Evolutionary conservation across 164 flowering plant genomes (phyloP), one percentile per base, ranked within the genome.

Genomic region (Akebia trifoliata): DNA sequence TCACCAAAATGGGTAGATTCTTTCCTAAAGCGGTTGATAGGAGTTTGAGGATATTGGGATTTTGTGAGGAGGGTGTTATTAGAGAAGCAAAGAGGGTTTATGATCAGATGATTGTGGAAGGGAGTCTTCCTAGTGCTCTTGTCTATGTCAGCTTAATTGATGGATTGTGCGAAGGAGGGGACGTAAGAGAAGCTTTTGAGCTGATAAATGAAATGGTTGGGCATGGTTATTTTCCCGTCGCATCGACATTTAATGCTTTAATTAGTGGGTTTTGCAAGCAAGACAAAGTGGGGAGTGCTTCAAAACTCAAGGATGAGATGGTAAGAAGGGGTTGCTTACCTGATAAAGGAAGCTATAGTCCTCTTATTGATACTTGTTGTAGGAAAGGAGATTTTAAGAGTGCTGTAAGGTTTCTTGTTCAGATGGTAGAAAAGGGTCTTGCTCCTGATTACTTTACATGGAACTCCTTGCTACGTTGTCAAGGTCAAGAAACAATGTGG

Each of bases 151-250:
- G 57, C 59, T 68, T 91, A 47, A 76, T 91, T 20, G 67, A 62
- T 30, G 62, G 62, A 15, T 71, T 70, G 40, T 81, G 85, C 68
- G 58, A 59, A 60, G 66, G 71, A 60, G 78, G 80, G 36, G 18
- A 60, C 24, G 40, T 74, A 21, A 59, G 69, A 18, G 80, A 77
- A 65, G 88, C 92, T 26, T 66, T 87, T 61, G 86, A 80, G 71
- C 65, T 87, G 54, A 57, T 83, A 65, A 86, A 80, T 52, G 80
- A 77, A 69, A 84, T 91, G 97, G 53, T 80, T 43, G 65, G 40
- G 1, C 58, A 21, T 43, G 76, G 75, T 25, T 81, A 68, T 73
- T 67, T 76, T 40, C 94, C 97, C 0, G 50, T 65, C 59, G 62
- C 79, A 25, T 69, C 79, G n/a, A 86, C 92, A 2, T 73, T 80